Evolutionary conservation across 805 yeast genomes (phyloP).

Genomic region (Yarrowia alimentaria): DNA sequence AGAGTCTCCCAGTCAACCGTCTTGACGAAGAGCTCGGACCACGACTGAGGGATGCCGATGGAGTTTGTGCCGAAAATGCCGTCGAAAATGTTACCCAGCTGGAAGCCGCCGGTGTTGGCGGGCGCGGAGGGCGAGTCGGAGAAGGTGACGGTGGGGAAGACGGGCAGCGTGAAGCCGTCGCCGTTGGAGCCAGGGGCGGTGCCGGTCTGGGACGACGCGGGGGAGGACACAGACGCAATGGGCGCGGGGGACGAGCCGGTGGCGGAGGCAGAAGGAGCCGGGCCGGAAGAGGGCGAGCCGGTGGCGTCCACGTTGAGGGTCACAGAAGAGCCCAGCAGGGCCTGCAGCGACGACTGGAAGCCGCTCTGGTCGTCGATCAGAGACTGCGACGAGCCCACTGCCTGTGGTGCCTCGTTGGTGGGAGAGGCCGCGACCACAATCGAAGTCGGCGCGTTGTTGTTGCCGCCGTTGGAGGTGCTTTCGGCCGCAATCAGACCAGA

Average conservation of each 20-base stretch:
- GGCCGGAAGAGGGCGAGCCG: conserved; percentile 1
- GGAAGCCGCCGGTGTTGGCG: conserved; percentile 16
- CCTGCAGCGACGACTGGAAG: conserved; percentile 26
- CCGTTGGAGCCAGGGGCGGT: conserved; percentile 10
- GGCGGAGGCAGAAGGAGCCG: background rate
- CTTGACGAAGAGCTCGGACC: conserved; percentile 27
- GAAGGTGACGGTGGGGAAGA: conserved; percentile 15
- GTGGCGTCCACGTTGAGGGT: conserved; percentile 4
- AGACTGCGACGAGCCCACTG: conserved; percentile 11
- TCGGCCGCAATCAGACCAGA: conserved; percentile 8
- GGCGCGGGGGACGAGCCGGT: background rate
- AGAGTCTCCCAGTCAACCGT: conserved; percentile 25
- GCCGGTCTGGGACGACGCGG: conserved; percentile 3
- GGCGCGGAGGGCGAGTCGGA: conserved; percentile 18
- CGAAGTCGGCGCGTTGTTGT: background rate
- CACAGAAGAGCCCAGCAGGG: conserved; percentile 22
- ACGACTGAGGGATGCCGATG: conserved; percentile 12
- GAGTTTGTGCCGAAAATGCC: conserved; percentile 22
- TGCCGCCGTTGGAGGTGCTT: conserved; percentile 9
- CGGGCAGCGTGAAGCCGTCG: conserved; percentile 24
- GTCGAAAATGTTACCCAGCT: conserved; percentile 17
- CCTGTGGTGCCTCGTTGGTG: conserved; percentile 11
- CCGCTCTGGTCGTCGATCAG: conserved; percentile 10
- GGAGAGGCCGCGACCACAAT: conserved; percentile 17
- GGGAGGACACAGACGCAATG: background rate